Conservation (phyloP, 2,329 filamentous ascomycete genomes). For the Venturiaceae sp. region DNA sequence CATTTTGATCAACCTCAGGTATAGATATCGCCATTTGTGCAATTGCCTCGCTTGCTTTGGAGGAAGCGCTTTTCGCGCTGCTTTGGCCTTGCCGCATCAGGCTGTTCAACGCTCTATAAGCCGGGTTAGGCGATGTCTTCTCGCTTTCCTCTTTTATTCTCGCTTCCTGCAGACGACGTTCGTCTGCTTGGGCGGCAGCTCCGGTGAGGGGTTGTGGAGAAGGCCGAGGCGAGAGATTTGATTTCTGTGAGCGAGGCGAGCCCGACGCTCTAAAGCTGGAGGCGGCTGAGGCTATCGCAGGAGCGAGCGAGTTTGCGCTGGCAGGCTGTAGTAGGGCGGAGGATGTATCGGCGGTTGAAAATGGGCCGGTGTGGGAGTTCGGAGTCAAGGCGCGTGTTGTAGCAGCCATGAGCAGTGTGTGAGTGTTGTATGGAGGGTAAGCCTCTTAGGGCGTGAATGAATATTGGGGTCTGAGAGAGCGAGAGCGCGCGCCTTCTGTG, state of each 20-base stretch:
- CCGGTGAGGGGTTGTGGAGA: constrained; percentile 36
- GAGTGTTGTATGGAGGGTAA: not conserved
- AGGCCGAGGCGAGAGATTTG: constrained; percentile 25
- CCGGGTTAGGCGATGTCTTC: constrained; percentile 40
- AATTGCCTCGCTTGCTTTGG: constrained; percentile 38
- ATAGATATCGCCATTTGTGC: constrained; percentile 38
- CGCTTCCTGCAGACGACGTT: constrained; percentile 33
- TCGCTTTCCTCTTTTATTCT: constrained; percentile 21
- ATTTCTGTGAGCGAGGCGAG: constrained; percentile 32
- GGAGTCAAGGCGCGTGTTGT: not conserved
- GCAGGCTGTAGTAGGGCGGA: constrained; percentile 19
- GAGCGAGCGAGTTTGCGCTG: constrained; percentile 15
- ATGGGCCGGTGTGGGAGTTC: not conserved
- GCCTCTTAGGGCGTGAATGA: not conserved
- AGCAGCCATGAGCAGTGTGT: not conserved
- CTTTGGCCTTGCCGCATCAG: constrained; percentile 34
- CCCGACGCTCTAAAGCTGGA: constrained; percentile 13
- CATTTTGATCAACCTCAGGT: constrained; percentile 26
- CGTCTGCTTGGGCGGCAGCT: constrained; percentile 37
- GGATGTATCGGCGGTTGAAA: constrained; percentile 28
- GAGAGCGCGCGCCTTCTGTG: not conserved
- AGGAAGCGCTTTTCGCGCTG: constrained; percentile 31
- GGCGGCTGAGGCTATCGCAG: constrained; percentile 12
- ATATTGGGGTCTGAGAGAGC: not conserved
- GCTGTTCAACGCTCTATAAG: constrained; percentile 31